Conservation (phyloP, 805 yeast genomes). For the Wickerhamomyces tratensis region DNA sequence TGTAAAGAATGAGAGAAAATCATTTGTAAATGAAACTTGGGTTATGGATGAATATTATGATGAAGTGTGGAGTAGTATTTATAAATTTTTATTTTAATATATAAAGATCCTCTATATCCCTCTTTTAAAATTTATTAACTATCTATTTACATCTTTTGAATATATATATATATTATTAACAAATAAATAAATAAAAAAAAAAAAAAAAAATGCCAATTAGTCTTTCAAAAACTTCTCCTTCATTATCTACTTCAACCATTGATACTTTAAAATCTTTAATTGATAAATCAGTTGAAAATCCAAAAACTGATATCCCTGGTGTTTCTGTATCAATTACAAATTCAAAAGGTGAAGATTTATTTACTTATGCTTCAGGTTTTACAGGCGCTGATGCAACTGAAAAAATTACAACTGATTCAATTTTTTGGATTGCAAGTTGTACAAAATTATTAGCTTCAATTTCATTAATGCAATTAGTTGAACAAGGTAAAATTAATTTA, state of each 20-base stretch:
- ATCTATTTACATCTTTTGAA: no score
- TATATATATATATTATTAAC: no score
- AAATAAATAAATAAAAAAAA: no score
- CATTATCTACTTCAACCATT: neutral
- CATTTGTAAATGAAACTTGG: no score
- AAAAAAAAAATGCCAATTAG: no score
- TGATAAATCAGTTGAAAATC: conserved; percentile 1
- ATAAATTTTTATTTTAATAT: no score
- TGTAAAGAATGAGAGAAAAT: no score
- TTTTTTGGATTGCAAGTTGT: conserved; percentile 22
- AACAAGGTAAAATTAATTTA: conserved; percentile 20
- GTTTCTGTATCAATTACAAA: conserved; percentile 9
- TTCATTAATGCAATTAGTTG: conserved; percentile 23
- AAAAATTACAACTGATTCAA: conserved; percentile 13
- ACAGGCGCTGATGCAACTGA: conserved; percentile 8
- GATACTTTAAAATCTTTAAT: neutral
- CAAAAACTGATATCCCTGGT: conserved; percentile 5
- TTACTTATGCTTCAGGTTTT: conserved; percentile 13
- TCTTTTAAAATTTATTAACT: no score
- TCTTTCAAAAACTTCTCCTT: neutral
- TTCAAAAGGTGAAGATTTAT: conserved; percentile 10
- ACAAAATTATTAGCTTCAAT: conserved; percentile 22
- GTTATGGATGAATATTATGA: no score
- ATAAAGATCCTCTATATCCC: no score
- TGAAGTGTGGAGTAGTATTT: no score